Conservation (phyloP, 176 grass and related monocot genomes). For the Eragrostis nindensis region DNA sequence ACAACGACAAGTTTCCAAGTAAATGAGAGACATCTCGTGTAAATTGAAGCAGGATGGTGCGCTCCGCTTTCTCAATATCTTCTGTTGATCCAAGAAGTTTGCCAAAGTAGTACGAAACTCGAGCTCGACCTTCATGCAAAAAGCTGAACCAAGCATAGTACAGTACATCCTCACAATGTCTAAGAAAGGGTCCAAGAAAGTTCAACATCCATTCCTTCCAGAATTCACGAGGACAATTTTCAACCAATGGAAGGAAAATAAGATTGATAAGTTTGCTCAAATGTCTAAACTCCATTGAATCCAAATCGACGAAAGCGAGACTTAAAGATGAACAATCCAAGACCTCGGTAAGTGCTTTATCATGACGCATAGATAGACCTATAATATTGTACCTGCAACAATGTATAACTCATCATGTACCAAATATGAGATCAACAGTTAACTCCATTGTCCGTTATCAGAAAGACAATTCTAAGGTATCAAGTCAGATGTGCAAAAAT, state of each 20-base stretch:
- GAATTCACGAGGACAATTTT: slow-evolving; percentile 47
- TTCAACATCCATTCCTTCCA: slow-evolving; percentile 55
- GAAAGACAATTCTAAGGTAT: too few relatives aligned
- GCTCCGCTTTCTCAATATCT: slow-evolving; percentile 57
- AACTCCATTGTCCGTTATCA: neutral
- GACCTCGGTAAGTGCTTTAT: slow-evolving; percentile 44
- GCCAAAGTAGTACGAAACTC: slow-evolving; percentile 56
- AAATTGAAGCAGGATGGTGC: slow-evolving; percentile 63
- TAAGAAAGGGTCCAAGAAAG: slow-evolving; percentile 56
- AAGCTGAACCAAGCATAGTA: slow-evolving; percentile 56
- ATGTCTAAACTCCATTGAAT: slow-evolving; percentile 62
- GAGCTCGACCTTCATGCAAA: slow-evolving; percentile 45
- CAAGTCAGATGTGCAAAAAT: too few relatives aligned
- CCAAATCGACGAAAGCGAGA: slow-evolving; percentile 46
- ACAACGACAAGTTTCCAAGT: slow-evolving; percentile 49
- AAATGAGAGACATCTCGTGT: slow-evolving; percentile 65
- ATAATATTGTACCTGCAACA: slow-evolving; percentile 63
- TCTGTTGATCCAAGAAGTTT: slow-evolving; percentile 60
- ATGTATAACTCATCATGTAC: slow-evolving; percentile 6
- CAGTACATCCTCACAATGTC: slow-evolving; percentile 60
- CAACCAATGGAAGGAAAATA: slow-evolving; percentile 52
- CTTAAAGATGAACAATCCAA: slow-evolving; percentile 48
- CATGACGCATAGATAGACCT: slow-evolving; percentile 55
- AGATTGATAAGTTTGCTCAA: slow-evolving; percentile 58
- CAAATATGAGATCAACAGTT: neutral